phyloP scores from a whole-genome alignment of 23 red algal species.

The Gracilaria caudata region DNA sequence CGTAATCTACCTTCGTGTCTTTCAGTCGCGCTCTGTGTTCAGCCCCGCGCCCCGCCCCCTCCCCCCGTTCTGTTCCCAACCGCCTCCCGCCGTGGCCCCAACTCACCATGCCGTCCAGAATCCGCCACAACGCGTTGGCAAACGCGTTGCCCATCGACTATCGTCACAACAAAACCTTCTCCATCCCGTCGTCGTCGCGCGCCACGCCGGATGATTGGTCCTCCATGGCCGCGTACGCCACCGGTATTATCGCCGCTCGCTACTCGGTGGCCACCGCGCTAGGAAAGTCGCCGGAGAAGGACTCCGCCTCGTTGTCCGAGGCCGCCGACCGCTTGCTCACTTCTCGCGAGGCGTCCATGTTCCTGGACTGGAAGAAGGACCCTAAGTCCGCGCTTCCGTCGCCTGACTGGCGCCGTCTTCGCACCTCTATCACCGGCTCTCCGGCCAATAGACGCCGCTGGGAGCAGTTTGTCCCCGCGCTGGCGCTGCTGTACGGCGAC shows the following conservation, averaged over 20 bases:
- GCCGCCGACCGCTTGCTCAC: conserved; percentile 46
- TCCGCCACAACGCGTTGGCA: background rate
- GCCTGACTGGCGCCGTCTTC: conserved; percentile 43
- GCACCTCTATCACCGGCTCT: conserved; percentile 23
- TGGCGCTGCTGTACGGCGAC: conserved; percentile 35
- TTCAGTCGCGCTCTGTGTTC: no score
- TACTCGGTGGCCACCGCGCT: conserved; percentile 54
- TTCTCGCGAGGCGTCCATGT: conserved; percentile 43
- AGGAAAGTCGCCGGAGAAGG: background rate
- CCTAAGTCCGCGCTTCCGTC: background rate
- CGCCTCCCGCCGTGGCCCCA: background rate
- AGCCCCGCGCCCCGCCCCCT: background rate
- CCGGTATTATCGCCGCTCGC: conserved; percentile 20
- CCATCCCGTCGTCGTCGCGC: background rate
- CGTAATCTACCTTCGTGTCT: no score
- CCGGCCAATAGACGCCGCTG: conserved; percentile 34
- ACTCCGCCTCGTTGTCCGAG: conserved; percentile 31
- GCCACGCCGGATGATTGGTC: conserved; percentile 25
- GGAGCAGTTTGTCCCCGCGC: conserved; percentile 29
- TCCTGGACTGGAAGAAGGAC: conserved; percentile 32
- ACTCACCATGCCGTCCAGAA: conserved; percentile 13
- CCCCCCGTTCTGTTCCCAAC: background rate
- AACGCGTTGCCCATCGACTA: conserved; percentile 27
- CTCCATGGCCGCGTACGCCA: conserved; percentile 36
- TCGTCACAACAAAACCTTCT: conserved; percentile 19